These are phyloP conservation scores for Trichoderma harzianum DNA, from an alignment of 2,329 filamentous ascomycete species.

Conservation along the genomic window DNA sequence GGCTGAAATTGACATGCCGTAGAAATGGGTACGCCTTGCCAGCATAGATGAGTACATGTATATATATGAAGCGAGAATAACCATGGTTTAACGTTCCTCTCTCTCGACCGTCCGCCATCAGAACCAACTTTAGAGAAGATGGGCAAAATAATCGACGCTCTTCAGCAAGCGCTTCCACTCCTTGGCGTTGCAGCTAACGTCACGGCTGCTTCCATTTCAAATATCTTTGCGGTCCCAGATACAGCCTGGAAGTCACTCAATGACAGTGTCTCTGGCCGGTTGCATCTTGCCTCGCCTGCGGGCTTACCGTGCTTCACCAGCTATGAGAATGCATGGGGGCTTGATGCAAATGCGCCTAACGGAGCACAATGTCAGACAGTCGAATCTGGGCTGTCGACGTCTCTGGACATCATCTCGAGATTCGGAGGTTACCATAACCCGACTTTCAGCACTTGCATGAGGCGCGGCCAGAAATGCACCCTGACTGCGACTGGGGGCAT, in stretches of 20 bases:
- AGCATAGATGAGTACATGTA: not conserved
- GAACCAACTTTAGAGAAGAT: not conserved
- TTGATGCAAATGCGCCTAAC: not conserved
- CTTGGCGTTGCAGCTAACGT: not conserved
- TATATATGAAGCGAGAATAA: not conserved
- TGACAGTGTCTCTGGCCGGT: slow-evolving; percentile 8
- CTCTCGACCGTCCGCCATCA: not conserved
- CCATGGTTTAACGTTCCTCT: not conserved
- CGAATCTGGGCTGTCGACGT: not conserved
- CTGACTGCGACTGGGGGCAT: not conserved
- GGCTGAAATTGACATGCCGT: not conserved
- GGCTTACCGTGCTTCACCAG: slow-evolving; percentile 11
- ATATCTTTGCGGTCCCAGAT: not conserved
- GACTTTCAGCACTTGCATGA: slow-evolving; percentile 17
- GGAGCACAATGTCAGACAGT: not conserved
- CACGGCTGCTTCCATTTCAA: not conserved
- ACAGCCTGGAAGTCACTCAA: slow-evolving; percentile 9
- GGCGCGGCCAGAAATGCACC: slow-evolving; percentile 1
- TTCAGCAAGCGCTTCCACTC: not conserved
- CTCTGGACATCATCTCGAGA: not conserved
- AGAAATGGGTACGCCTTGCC: not conserved
- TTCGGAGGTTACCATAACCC: slow-evolving; percentile 17
- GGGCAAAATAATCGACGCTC: not conserved
- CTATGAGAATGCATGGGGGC: not conserved
- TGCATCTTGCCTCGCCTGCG: slow-evolving; percentile 3